Base-by-base conservation (phyloP, 495 filamentous ascomycete genomes). In the Chaetomium tenue region DNA sequence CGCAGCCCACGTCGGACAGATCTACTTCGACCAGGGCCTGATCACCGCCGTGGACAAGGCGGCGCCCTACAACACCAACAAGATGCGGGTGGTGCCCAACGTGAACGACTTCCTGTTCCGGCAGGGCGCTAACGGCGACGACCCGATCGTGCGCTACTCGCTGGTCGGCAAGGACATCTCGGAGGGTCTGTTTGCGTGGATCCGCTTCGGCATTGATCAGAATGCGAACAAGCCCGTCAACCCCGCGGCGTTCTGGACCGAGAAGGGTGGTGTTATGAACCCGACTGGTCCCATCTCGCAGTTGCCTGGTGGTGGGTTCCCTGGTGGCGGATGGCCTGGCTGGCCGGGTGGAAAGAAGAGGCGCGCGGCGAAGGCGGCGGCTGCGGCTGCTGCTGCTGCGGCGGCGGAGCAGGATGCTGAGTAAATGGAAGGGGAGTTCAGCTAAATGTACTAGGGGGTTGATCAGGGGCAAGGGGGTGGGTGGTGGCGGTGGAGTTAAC, bases 1-100 rank as follows among this genome's bases (percentile, higher is more conserved):
- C 0, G 79, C 83, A 13, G 75, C 80, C 2, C 83, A 88, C 71
- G 75, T 88, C 55, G 85, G 86, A 26, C 85, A 89, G 70, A 51
- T 87, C 44, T 89, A 86, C 83, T 89, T 82, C 62, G 83, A 87
- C 68, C 78, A 86, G 65, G 71, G 77, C 26, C 79, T 89, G 4
- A 61, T 75, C 30, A 61, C 65, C 15, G 77, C 67, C 2, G 81
- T 83, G 59, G 81, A 87, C 64, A 70, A 72, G 30, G 71, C 72
- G 0, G 63, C 71, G 9, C 86, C 86, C 0, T 88, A 89, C 72
- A 79, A 68, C 66, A 79, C 71, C 54, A 89, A 88, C 75, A 82
- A 72, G 16, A 74, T 82, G 59, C 63, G 66, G 16, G 39, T 86
- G 20, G 82, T 77, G 16, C 71, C 70, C 4, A 89, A 89, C 73